phyloP scores from a whole-genome alignment of 495 filamentous ascomycete genomes.

The Corynascus novoguineensis region DNA sequence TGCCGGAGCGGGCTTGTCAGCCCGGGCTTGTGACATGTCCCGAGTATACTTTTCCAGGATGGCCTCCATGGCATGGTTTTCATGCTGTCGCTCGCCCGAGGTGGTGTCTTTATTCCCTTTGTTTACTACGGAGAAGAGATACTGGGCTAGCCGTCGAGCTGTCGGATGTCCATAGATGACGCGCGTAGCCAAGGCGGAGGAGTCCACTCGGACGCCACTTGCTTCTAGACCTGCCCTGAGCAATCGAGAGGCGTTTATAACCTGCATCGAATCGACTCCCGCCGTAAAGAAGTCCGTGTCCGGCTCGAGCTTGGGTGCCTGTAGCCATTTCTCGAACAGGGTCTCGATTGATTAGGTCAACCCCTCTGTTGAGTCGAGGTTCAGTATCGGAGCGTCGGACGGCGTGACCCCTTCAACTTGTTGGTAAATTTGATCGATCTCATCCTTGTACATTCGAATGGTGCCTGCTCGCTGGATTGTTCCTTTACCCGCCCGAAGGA shows the following conservation, averaged over 20 bases:
- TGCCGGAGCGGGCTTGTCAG: slow-evolving; percentile 29
- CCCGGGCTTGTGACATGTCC: slow-evolving; percentile 24
- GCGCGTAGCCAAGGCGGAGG: slow-evolving; percentile 31
- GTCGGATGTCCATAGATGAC: slow-evolving; percentile 41
- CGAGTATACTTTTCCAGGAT: slow-evolving; percentile 38
- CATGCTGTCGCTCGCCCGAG: slow-evolving; percentile 14
- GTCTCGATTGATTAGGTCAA: slow-evolving; percentile 32
- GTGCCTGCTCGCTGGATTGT: slow-evolving; percentile 47
- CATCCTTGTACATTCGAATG: slow-evolving; percentile 45
- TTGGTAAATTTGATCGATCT: slow-evolving; percentile 49
- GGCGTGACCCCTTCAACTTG: slow-evolving; percentile 19
- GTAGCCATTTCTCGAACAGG: slow-evolving; percentile 30
- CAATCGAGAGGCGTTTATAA: slow-evolving; percentile 36
- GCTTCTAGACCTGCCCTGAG: slow-evolving; percentile 31
- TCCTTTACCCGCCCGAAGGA: slow-evolving; percentile 52
- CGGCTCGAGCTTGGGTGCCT: slow-evolving; percentile 26
- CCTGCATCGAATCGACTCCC: slow-evolving; percentile 52
- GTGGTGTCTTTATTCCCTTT: slow-evolving; percentile 17
- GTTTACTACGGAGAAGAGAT: slow-evolving; percentile 22
- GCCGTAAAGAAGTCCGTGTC: slow-evolving; percentile 42
- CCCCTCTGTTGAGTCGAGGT: slow-evolving; percentile 29
- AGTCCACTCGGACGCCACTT: slow-evolving; percentile 26
- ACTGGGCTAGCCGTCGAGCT: slow-evolving; percentile 29
- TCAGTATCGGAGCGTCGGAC: slow-evolving; percentile 21
- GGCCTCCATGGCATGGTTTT: slow-evolving; percentile 30